phyloP scores from a whole-genome alignment of 1,284 basidiomycete species.

The Austroboletus niveus region DNA sequence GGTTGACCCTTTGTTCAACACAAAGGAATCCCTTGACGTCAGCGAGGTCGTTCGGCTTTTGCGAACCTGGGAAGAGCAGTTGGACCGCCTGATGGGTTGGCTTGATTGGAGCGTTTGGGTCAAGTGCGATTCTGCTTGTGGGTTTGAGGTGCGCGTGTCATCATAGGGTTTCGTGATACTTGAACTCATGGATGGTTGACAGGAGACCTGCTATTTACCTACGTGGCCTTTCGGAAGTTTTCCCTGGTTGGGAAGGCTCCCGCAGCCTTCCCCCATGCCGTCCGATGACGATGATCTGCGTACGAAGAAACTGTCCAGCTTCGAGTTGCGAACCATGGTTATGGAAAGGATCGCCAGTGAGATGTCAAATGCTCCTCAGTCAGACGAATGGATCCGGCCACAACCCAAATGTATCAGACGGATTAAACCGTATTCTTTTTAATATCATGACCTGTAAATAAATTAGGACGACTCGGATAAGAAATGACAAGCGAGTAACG shows the following conservation, averaged over 20 bases:
- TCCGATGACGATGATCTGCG: neutral
- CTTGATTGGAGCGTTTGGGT: neutral
- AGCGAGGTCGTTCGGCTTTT: neutral
- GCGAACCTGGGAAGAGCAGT: neutral
- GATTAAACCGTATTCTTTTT: slow-evolving; percentile 8
- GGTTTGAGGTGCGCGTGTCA: neutral
- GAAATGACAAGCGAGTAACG: too few relatives aligned
- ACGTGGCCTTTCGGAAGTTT: neutral
- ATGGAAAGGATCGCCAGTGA: neutral
- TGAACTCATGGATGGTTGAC: too few relatives aligned
- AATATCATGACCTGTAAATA: neutral
- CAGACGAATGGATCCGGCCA: slow-evolving; percentile 24
- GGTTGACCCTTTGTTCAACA: too few relatives aligned
- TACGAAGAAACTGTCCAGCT: neutral
- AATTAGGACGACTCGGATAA: too few relatives aligned
- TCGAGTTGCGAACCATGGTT: neutral
- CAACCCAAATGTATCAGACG: slow-evolving; percentile 24
- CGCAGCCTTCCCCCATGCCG: neutral
- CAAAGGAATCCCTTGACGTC: too few relatives aligned
- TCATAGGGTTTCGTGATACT: too few relatives aligned
- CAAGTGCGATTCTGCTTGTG: neutral
- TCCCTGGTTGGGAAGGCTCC: neutral
- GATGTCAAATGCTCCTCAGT: neutral
- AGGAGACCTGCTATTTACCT: neutral
- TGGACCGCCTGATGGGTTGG: neutral